Evolutionary conservation across 129 eudicot genomes (phyloP).

Genomic region (Logfia minima): DNA sequence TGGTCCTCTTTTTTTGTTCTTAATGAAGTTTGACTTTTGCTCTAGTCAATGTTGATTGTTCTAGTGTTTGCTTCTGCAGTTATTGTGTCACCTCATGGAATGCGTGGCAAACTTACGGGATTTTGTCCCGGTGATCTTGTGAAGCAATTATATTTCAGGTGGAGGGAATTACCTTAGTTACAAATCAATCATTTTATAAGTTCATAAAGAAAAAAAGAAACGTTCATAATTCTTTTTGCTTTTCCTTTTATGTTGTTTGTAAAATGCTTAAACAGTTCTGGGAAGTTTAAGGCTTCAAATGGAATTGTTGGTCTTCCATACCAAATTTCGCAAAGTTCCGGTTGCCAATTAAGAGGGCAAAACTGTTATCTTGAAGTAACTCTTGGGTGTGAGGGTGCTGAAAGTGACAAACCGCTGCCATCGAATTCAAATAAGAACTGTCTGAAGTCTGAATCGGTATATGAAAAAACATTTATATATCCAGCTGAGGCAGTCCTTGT

Average conservation of each 20-base stretch:
- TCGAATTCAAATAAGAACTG: slow-evolving; percentile 41
- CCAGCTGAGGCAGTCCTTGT: slow-evolving; percentile 93
- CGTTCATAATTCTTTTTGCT: background rate
- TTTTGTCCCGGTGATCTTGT: slow-evolving; percentile 94
- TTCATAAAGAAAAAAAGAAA: background rate
- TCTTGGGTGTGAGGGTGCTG: slow-evolving; percentile 57
- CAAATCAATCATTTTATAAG: background rate
- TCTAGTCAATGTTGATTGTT: background rate
- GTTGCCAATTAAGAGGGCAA: slow-evolving; percentile 74
- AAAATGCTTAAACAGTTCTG: slow-evolving; percentile 53
- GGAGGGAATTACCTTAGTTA: slow-evolving; percentile 3
- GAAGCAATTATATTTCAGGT: slow-evolving; percentile 92
- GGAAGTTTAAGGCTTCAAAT: slow-evolving; percentile 60
- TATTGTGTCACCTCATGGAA: slow-evolving; percentile 90
- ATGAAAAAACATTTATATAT: slow-evolving; percentile 77
- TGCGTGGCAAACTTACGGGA: slow-evolving; percentile 89
- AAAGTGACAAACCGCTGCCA: slow-evolving; percentile 45
- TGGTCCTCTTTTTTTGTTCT: slow-evolving; percentile 13
- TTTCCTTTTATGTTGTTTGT: slow-evolving; percentile 9
- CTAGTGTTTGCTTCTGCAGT: slow-evolving; percentile 48
- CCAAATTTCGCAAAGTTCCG: slow-evolving; percentile 62
- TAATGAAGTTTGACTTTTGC: slow-evolving; percentile 11
- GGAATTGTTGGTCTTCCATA: slow-evolving; percentile 70
- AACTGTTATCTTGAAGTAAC: slow-evolving; percentile 85
- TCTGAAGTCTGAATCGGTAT: slow-evolving; percentile 48